Evolutionary conservation across 129 eudicot species (phyloP), one percentile per base, ranked within the genome.

Genomic region (Heracleum sosnowskyi): DNA sequence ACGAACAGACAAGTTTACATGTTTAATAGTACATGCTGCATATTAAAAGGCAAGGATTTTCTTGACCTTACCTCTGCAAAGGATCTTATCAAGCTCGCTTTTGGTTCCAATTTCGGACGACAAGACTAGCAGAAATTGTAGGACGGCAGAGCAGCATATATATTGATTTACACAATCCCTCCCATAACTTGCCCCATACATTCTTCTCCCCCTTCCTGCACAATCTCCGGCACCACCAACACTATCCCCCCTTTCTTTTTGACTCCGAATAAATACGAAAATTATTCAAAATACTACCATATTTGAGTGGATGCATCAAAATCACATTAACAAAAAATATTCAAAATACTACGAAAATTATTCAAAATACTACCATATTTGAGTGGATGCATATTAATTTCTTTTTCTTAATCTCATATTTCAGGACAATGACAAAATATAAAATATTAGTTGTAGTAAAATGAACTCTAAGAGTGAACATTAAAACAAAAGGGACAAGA

Each of bases 121-220:
- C 79, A 78, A 72, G 79, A 82, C 53, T 39, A 76, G 42, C 91
- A 86, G 89, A 82, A 84, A 15, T 41, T 88, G 88, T 78, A 44
- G 84, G 78, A 37, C n/a, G 82, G 40, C 72, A 79, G 77, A 49
- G 86, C 62, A 51, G 76, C 88, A 88, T 36, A 73, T 69, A 73
- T 79, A 51, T 82, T 84, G 83, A 84, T 81, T 74, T 74, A 60
- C 86, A 41, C 81, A 84, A 82, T 80, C 74, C 78, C 86, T 84
- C 90, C 90, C 90, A 86, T 82, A 77, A 84, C 86, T 74, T 82
- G 82, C 81, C 88, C 92, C 90, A 88, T 88, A 84, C 90, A 82
- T 86, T 82, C 92, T 82, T 81, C 88, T 33, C 90, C 92, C 87
- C 86, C 89, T 60, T 53, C 77, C 49, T 80, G 63, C 80, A 62